Percentiles rank a stretch among this genome's conserved stretches.
Conservation (phyloP, 1,139 yeast genomes). For the Geotrichum histeridarum region DNA sequence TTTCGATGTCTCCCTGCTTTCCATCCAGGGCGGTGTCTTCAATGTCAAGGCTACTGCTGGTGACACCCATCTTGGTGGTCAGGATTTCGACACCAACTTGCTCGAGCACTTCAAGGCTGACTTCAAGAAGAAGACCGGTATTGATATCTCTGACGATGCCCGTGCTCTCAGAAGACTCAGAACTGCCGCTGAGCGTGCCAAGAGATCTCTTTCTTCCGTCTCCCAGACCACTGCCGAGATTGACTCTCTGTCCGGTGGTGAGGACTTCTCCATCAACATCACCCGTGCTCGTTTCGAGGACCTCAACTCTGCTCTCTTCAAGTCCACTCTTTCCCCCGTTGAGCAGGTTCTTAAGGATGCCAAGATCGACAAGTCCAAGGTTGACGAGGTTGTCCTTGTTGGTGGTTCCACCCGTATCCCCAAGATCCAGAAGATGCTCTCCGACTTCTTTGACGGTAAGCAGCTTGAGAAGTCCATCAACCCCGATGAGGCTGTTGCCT, state of each 20-base stretch:
- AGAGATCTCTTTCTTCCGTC: conserved; percentile 82
- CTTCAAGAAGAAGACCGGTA: conserved; percentile 80
- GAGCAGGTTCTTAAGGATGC: conserved; percentile 83
- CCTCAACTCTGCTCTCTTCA: conserved; percentile 76
- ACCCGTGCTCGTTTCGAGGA: conserved; percentile 93
- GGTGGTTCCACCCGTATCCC: conserved; percentile 96
- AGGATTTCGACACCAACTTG: conserved; percentile 76
- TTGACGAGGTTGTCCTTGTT: conserved; percentile 80
- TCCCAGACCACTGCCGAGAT: conserved; percentile 84
- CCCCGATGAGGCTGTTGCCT: conserved; percentile 95
- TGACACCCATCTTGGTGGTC: conserved; percentile 29
- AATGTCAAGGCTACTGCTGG: conserved; percentile 98
- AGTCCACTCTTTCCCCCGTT: conserved; percentile 79
- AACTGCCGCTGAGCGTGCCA: conserved; percentile 89
- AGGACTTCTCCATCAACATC: conserved; percentile 73
- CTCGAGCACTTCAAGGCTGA: conserved; percentile 74
- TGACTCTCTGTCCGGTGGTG: conserved; percentile 75
- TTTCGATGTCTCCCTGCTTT: conserved; percentile 88
- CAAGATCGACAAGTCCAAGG: conserved; percentile 68
- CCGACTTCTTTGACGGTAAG: conserved; percentile 86
- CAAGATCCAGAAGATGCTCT: conserved; percentile 80
- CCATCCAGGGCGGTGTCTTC: conserved; percentile 93
- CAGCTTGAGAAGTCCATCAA: conserved; percentile 82
- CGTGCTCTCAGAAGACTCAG: conserved; percentile 84
- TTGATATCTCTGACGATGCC: conserved; percentile 67